Conservation (phyloP, 345 rosid species). For the Syzygium oleosum region DNA sequence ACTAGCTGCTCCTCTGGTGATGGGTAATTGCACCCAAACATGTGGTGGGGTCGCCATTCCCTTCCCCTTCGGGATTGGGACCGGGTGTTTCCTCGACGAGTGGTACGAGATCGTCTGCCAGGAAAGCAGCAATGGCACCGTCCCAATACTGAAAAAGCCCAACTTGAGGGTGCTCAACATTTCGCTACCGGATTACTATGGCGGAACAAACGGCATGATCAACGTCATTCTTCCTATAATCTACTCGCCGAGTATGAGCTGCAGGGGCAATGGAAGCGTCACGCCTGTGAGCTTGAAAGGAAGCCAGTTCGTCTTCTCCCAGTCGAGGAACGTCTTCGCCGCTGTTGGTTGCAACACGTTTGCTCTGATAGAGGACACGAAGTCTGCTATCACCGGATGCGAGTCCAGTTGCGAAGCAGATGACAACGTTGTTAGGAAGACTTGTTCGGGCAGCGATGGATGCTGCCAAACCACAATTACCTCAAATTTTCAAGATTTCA, state of each 20-base stretch:
- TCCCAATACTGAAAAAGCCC: neutral
- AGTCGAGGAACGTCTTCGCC: neutral
- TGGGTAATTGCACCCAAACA: neutral
- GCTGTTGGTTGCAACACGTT: neutral
- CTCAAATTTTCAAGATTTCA: neutral
- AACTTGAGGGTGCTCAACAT: constrained; percentile 1
- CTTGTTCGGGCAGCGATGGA: neutral
- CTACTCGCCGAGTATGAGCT: neutral
- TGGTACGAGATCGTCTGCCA: constrained; percentile 7
- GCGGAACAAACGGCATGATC: neutral
- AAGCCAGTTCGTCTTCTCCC: neutral
- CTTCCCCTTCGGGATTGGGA: constrained; percentile 7
- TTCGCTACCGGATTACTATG: neutral
- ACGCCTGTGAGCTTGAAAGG: neutral
- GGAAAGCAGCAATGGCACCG: neutral
- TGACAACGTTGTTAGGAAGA: too few relatives aligned
- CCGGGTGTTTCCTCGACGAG: constrained; percentile 2
- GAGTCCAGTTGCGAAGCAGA: neutral
- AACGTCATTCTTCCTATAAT: neutral
- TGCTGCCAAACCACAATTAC: neutral
- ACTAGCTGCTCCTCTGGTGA: neutral
- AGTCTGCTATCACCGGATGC: neutral
- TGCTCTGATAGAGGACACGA: neutral
- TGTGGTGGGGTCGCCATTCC: neutral
- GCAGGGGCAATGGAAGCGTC: neutral